Conservation (phyloP, 352 stramenopile genomes). For the Pythium brassicae region DNA sequence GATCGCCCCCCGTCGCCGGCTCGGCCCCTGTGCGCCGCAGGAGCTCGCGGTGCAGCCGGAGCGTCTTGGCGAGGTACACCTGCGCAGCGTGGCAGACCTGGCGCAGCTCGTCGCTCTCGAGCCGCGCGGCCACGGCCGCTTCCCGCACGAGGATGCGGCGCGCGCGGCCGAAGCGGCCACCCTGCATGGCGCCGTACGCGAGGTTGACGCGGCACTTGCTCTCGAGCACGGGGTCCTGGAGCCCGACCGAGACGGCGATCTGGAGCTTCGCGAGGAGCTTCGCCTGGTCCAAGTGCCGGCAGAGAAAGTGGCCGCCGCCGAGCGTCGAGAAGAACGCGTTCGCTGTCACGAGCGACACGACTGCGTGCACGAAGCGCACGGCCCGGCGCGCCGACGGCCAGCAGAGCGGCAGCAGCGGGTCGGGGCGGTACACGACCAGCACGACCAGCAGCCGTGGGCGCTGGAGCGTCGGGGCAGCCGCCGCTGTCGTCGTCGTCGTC, state of each 20-base stretch:
- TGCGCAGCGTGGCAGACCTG: constrained; percentile 58
- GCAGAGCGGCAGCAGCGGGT: constrained; percentile 44
- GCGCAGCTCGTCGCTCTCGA: constrained; percentile 50
- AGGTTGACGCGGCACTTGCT: constrained; percentile 83
- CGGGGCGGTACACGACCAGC: constrained; percentile 45
- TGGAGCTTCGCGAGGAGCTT: constrained; percentile 74
- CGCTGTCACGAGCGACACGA: constrained; percentile 71
- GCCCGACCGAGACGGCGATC: constrained; percentile 68
- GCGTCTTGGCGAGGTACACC: constrained; percentile 69
- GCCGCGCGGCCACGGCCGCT: constrained; percentile 30
- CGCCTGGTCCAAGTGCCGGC: constrained; percentile 62
- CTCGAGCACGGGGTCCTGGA: constrained; percentile 70
- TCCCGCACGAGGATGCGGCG: constrained; percentile 47
- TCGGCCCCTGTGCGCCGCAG: constrained; percentile 20
- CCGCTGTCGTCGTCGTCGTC: neutral
- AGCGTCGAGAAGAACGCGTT: constrained; percentile 86
- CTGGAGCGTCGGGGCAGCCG: too few species aligned
- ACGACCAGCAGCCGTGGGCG: constrained; percentile 19
- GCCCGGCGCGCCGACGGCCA: constrained; percentile 61
- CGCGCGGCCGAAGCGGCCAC: constrained; percentile 56
- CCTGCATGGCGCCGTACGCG: constrained; percentile 74
- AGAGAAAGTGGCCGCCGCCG: constrained; percentile 76
- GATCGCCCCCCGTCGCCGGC: constrained; percentile 14
- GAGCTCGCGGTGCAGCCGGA: constrained; percentile 52
- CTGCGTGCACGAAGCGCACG: constrained; percentile 58